Base-by-base conservation (phyloP, 2,329 filamentous ascomycete species). In the Ilyonectria sp. region DNA sequence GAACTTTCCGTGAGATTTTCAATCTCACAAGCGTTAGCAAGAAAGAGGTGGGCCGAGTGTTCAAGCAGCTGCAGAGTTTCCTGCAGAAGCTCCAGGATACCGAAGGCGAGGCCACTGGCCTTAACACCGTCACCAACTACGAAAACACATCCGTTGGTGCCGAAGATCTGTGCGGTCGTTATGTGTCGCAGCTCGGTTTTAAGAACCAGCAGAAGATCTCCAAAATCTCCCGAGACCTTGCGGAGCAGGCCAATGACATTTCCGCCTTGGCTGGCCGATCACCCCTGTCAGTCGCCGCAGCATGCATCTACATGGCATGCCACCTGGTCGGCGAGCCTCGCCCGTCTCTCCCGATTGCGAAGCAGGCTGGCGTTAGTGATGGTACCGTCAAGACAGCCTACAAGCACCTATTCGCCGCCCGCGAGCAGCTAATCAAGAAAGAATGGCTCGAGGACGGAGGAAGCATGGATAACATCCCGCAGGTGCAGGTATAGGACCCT, bases 351-450 rank as follows among this genome's bases (percentile, higher is more conserved):
- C 93, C 97, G 68, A 98, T 99, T 74, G 93, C 94, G 6, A 81
- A 83, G 26, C 92, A 96, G 19, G 94, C 93, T 1, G 94, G 94
- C 71, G 96, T 99, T 31, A 98, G 94, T 79, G 97, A 99, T 78
- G 95, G 96, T 62, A 99, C 96, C 0, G 97, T 99, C 75, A 95
- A 97, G 76, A 97, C 94, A 29, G 95, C 95, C 0, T 99, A 98
- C 85, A 96, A 96, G 79, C 91, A 93, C 76, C 86, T 99, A 55
- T 95, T 95, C 79, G 86, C 87, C 19, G 91, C 92, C 55, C 89
- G 91, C 57, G 91, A 95, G 62, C 86, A 89, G 69, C 83, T 99
- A 65, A 89, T 98, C 75, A 90, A 92, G 73, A 85, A 90, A 58
- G 90, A 92, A 67, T 95, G 94, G 90, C 86, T 95, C 60, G 86